Percentiles rank a stretch among this genome's conserved stretches.
phyloP scores from a whole-genome alignment of 345 rosid species.

The Alliaria petiolata region DNA sequence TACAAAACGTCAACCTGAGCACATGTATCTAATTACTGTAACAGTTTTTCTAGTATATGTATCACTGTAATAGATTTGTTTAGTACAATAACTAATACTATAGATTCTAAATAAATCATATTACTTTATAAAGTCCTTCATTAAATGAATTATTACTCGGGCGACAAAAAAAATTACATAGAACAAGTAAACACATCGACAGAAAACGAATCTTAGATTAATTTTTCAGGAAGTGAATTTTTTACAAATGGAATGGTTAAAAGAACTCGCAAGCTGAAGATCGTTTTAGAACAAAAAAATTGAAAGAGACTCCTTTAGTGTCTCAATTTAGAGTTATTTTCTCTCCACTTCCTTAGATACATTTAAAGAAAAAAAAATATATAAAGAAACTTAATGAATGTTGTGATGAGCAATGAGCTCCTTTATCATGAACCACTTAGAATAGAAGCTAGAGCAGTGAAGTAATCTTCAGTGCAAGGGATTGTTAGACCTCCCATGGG shows the following conservation, averaged over 20 bases:
- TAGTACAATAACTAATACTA: no score
- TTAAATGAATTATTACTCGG: no score
- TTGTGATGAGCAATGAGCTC: not conserved
- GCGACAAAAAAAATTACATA: no score
- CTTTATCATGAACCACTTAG: constrained; percentile 39
- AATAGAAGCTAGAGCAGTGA: constrained; percentile 46
- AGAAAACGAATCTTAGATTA: not conserved
- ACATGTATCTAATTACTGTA: no score
- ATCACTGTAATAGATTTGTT: not conserved
- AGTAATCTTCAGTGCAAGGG: constrained; percentile 72
- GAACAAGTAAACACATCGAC: not conserved
- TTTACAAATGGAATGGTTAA: constrained; percentile 19
- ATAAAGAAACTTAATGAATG: not conserved
- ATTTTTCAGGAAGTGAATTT: constrained; percentile 16
- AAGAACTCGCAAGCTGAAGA: constrained; percentile 8
- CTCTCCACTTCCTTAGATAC: constrained; percentile 17
- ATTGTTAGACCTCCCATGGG: constrained; percentile 81
- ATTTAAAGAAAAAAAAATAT: not conserved
- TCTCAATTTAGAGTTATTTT: constrained; percentile 39
- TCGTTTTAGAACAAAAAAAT: constrained; percentile 3
- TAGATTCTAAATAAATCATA: no score
- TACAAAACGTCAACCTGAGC: not conserved
- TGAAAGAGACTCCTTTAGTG: constrained; percentile 31
- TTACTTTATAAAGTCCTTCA: no score
- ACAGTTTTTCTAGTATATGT: no score